Evolutionary conservation across 768 basidiomycete genomes (phyloP).

Genomic region (Boletus insuetus): DNA sequence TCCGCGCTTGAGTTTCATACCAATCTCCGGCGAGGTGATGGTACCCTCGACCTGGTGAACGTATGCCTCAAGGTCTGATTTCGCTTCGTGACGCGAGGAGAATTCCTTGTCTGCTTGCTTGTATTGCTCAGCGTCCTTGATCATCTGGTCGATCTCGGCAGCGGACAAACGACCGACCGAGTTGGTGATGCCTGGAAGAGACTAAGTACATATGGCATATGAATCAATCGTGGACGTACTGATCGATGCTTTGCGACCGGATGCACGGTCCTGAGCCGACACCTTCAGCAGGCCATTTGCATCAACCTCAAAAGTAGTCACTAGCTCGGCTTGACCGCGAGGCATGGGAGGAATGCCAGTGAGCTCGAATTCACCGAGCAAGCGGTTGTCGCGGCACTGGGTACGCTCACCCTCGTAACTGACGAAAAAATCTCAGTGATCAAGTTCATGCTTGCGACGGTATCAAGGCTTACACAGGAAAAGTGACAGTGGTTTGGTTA

Average conservation of each 20-base stretch:
- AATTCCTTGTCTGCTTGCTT: constrained; percentile 97
- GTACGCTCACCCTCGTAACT: constrained; percentile 99
- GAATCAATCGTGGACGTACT: constrained; percentile 48
- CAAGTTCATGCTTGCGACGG: not conserved
- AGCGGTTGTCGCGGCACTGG: constrained; percentile 98
- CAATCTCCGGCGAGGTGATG: constrained; percentile 94
- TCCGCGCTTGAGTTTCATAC: constrained; percentile 98
- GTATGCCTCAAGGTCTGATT: constrained; percentile 97
- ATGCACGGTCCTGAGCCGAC: constrained; percentile 96
- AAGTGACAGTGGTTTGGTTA: constrained; percentile 99
- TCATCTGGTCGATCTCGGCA: constrained; percentile 99
- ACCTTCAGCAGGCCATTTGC: constrained; percentile 99
- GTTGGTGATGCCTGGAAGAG: constrained; percentile 82
- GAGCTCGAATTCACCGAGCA: constrained; percentile 99
- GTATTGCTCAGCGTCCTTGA: constrained; percentile 97
- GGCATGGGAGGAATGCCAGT: constrained; percentile 99
- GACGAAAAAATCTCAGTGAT: constrained; percentile 8
- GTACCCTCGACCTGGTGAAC: constrained; percentile 96
- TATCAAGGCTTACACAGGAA: constrained; percentile 77
- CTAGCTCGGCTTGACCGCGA: constrained; percentile 98
- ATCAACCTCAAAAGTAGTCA: constrained; percentile 99
- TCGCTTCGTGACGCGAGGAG: constrained; percentile 96
- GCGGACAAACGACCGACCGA: constrained; percentile 97
- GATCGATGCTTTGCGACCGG: constrained; percentile 98
- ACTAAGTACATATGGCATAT: not conserved